Evolutionary conservation across 805 yeast species (phyloP), one percentile per base, ranked within the genome.

Genomic region (Saccharomyces kudriavzevii): DNA sequence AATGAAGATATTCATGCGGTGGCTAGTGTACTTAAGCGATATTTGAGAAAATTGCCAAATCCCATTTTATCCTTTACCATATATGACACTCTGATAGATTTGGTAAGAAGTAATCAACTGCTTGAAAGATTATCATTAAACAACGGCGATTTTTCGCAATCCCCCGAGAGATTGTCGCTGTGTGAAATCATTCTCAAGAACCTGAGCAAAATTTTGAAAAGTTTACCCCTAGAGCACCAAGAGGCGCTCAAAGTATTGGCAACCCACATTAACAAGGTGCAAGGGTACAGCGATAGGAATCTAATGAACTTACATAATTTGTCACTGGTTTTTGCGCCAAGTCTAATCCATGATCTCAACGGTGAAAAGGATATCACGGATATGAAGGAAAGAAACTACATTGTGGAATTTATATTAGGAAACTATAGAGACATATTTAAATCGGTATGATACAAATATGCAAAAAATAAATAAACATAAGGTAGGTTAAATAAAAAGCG

Each of bases 291-390:
- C 47, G 69, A 68, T 11, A 65, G 70, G 47, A 94, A 91, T 66
- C 77, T 91, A 67, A 94, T 94, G 99, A 87, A 80, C 45, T 74
- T 79, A 60, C 83, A 83, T 68, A 90, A 94, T 63, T 71, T 94
- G 51, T 84, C 96, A 0, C 89, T 94, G 47, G 97, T 92, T 6
- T 94, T 94, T 75, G 96, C 97, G 1, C 98, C 99, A 3, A 89
- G 97, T 6, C 71, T 94, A 47, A 85, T 90, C 0, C 77, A 96
- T 49, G 96, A 89, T 62, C 72, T 77, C 55, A 77, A 82, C 45
- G 91, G 96, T 6, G 89, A 86, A 58, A 79, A 84, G 52, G 99
- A 94, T 68, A 81, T 94, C 67, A 64, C 76, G 52, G 98, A 94
- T 68, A 89, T 89, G 87, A 86, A 85, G 26, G 77, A 82, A 50